A percentile compares a stretch with the other conserved stretches of the same genome.
phyloP scores from a whole-genome alignment of 257 asterid genomes.

The Echites panduratus region DNA sequence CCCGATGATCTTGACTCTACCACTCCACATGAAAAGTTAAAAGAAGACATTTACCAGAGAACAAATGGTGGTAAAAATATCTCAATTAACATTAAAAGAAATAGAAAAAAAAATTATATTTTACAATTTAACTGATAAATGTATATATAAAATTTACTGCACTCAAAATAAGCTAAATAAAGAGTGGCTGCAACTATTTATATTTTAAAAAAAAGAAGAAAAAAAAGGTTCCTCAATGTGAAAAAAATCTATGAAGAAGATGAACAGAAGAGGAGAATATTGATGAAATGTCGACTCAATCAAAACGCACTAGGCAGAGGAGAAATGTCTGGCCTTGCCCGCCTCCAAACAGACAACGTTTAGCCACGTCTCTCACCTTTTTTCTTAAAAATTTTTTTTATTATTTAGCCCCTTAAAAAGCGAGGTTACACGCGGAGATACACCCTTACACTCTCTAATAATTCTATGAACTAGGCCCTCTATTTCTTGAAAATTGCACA shows the following conservation, averaged over 20 bases:
- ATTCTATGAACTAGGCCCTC: neutral
- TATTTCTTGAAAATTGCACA: neutral
- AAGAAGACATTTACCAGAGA: no score
- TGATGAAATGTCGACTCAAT: neutral
- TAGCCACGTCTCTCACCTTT: constrained; percentile 1
- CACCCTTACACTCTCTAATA: neutral
- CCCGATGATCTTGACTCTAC: no score
- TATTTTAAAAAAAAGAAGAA: neutral
- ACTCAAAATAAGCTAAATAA: no score
- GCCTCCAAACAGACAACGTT: constrained; percentile 15
- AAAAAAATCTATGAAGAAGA: no score
- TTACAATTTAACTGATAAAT: no score
- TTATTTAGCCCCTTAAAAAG: neutral
- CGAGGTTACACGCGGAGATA: neutral
- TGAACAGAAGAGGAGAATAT: neutral
- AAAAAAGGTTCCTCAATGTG: neutral
- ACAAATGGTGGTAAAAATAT: no score
- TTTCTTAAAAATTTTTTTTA: neutral
- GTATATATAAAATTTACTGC: no score
- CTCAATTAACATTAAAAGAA: no score
- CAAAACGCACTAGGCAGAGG: constrained; percentile 3
- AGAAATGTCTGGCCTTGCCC: neutral
- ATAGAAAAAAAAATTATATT: no score
- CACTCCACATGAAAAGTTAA: no score
- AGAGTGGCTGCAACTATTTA: no score